Conservation (phyloP, 1,284 basidiomycete genomes). For the Hymenochaete sp. region DNA sequence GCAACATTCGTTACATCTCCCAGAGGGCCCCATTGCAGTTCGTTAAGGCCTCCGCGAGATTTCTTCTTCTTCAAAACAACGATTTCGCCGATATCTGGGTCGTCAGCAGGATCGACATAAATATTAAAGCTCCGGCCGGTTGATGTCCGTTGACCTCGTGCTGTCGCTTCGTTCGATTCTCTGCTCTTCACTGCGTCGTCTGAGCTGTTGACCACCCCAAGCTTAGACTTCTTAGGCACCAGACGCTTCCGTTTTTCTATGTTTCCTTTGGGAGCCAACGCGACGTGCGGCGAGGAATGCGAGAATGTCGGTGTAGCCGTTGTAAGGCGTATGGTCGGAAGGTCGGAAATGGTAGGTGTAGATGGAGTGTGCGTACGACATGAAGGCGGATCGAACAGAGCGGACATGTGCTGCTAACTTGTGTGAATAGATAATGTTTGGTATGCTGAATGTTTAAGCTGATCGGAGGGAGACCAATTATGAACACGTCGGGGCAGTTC, state of each 20-base stretch:
- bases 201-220: constrained; percentile 38
- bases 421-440: no score
- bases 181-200: no score
- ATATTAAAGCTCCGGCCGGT: constrained; percentile 51
- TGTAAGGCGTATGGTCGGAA: constrained; percentile 60
- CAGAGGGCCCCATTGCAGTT: constrained; percentile 51
- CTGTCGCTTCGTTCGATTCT: neutral
- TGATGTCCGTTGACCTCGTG: constrained; percentile 35
- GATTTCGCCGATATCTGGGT: constrained; percentile 60
- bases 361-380: no score
- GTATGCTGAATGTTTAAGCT: no score
- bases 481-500: no score
- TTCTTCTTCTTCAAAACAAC: constrained; percentile 75
- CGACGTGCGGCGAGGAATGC: constrained; percentile 27
- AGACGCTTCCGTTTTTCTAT: constrained; percentile 40
- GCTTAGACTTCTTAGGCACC: constrained; percentile 68
- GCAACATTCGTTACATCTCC: constrained; percentile 51
- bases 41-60: constrained; percentile 51
- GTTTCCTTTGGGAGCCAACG: constrained; percentile 26
- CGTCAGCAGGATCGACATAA: constrained; percentile 58
- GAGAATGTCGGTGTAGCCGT: constrained; percentile 54
- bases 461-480: no score
- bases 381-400: no score
- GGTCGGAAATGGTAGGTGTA: constrained; percentile 26
- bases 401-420: constrained; percentile 35